Evolutionary conservation across 2,329 filamentous ascomycete species (phyloP).

Genomic region (Ramichloridium luteum): DNA sequence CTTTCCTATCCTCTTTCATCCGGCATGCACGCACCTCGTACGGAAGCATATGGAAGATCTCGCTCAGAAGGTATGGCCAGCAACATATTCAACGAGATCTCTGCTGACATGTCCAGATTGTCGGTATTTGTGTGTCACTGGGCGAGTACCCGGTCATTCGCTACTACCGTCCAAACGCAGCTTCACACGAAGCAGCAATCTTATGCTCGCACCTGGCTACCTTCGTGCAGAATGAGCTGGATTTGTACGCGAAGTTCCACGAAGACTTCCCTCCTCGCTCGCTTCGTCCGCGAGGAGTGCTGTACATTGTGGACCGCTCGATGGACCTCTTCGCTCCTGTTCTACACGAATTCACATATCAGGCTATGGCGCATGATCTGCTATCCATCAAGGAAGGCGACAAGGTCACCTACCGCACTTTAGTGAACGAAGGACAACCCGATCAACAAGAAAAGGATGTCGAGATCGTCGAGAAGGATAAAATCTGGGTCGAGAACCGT

Average conservation of each 20-base stretch:
- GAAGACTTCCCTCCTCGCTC: slow-evolving; percentile 72
- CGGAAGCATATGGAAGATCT: slow-evolving; percentile 70
- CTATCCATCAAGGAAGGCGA: slow-evolving; percentile 79
- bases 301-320: slow-evolving; percentile 80
- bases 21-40: slow-evolving; percentile 73
- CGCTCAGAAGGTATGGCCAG: slow-evolving; percentile 62
- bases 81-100: background rate
- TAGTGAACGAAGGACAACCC: slow-evolving; percentile 59
- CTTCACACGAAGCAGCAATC: slow-evolving; percentile 76
- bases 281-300: slow-evolving; percentile 63
- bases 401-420: slow-evolving; percentile 73
- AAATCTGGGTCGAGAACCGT: slow-evolving; percentile 88
- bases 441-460: slow-evolving; percentile 76
- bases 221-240: slow-evolving; percentile 83
- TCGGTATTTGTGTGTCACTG: slow-evolving; percentile 77
- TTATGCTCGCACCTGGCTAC: slow-evolving; percentile 77
- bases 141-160: slow-evolving; percentile 89
- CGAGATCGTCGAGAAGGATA: slow-evolving; percentile 81
- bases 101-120: slow-evolving; percentile 44
- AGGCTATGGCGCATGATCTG: slow-evolving; percentile 94
- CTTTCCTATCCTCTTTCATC: slow-evolving; percentile 86
- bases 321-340: slow-evolving; percentile 86
- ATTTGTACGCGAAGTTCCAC: slow-evolving; percentile 76
- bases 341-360: slow-evolving; percentile 93
- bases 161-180: slow-evolving; percentile 67